Conservation (phyloP, 108 stramenopile genomes). For the Schizochytrium sp. region DNA sequence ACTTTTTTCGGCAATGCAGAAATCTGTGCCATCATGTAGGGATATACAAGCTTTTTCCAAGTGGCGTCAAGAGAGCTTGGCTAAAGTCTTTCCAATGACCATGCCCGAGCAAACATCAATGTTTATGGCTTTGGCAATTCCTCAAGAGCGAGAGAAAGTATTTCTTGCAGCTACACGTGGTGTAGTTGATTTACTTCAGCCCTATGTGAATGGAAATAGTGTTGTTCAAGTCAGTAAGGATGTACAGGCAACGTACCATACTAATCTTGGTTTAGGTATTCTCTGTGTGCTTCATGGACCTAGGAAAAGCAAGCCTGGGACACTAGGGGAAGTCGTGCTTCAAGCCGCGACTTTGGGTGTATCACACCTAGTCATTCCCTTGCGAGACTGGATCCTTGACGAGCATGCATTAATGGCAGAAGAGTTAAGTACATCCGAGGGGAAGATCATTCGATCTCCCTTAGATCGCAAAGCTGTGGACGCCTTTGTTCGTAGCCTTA, state of each 20-base stretch:
- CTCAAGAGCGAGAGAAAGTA: too few relatives aligned
- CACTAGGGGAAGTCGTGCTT: background rate
- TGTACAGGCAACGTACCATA: too few relatives aligned
- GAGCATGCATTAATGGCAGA: background rate
- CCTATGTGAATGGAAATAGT: too few relatives aligned
- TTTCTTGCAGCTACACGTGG: too few relatives aligned
- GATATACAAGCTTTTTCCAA: background rate
- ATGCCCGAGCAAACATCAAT: background rate
- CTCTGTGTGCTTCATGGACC: background rate
- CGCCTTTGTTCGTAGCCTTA: background rate
- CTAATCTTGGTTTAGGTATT: too few relatives aligned
- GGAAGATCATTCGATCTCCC: background rate
- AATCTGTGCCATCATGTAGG: background rate
- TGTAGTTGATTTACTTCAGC: too few relatives aligned
- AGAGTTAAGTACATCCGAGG: background rate
- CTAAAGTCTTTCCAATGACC: background rate
- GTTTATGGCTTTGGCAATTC: background rate
- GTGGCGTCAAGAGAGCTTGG: background rate
- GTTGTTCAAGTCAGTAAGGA: too few relatives aligned
- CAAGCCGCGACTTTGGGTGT: background rate
- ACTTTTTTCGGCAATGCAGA: background rate
- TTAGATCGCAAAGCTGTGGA: background rate
- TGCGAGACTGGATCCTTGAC: slow-evolving; percentile 5
- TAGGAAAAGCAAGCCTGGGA: background rate
- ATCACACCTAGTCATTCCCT: background rate